Base-by-base conservation (phyloP, 495 filamentous ascomycete species). In the Durotheca rogersii region DNA sequence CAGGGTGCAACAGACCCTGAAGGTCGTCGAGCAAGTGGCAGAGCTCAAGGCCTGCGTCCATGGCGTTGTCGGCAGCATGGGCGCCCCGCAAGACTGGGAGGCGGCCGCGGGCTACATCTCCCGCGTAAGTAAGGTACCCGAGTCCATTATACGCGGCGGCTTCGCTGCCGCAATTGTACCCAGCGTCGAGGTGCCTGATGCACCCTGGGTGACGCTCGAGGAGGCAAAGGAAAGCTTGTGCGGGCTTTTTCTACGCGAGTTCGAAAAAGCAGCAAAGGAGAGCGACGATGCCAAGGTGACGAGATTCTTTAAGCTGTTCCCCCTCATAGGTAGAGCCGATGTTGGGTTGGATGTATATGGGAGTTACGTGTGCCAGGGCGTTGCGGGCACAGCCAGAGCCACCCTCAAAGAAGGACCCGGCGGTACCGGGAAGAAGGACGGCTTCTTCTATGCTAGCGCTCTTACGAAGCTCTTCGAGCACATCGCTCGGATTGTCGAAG, bases 71-170 rank as follows among this genome's bases (percentile, higher is more conserved):
- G 91, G 89, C 12, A 91, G 88, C 31, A 97, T 98, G 93, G 94
- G 93, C 9, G 93, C 90, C 1, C 87, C 94, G 30, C 93, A 98
- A 68, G 94, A 97, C 69, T 98, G 94, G 94, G 93, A 98, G 71
- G 92, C 86, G 0, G 93, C 93, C 3, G 93, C 93, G 30, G 86
- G 79, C 25, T 97, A 96, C 66, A 77, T 97, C 32, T 81, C 84
- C 40, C 84, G 93, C 7, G 89, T 94, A 3, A 78, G 81, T 32
- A 81, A 86, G 54, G 85, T 98, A 31, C 90, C 93, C 0, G 70
- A 79, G 12, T 76, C 85, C 0, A 90, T 96, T 51, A 74, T 91
- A 34, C 74, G 86, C 42, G 87, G 94, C 1, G 78, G 81, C n/a
- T 98, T 97, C 62, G 93, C 93, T 1, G 88, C 89, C 29, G 81